These are phyloP conservation scores for Fusarium pseudonygamai DNA, from an alignment of 2,329 filamentous ascomycete species.

Conservation along the genomic window DNA sequence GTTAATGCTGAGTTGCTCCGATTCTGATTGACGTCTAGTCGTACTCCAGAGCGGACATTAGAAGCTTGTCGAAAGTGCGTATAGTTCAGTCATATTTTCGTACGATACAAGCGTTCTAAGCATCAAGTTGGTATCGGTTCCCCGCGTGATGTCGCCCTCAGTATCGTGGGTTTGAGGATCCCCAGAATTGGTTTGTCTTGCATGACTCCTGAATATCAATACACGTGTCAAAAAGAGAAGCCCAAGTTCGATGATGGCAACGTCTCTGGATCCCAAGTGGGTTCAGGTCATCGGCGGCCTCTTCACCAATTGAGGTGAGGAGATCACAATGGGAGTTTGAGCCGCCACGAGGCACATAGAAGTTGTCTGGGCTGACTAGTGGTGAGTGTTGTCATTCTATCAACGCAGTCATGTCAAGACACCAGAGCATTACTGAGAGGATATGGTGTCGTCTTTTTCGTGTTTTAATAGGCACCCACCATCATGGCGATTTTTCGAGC, in stretches of 20 bases:
- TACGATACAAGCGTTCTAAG: not conserved
- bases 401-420: rapidly evolving
- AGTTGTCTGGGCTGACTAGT: not conserved
- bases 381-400: not conserved
- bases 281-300: rapidly evolving
- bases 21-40: not conserved
- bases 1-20: not conserved
- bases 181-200: not conserved
- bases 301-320: too few species aligned
- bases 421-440: not conserved
- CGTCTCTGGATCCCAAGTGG: rapidly evolving
- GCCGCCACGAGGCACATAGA: not conserved
- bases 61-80: not conserved
- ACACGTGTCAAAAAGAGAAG: not conserved
- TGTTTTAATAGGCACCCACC: rapidly evolving
- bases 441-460: not conserved
- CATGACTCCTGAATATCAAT: not conserved
- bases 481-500: not conserved
- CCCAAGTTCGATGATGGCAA: not conserved
- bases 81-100: not conserved
- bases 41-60: not conserved
- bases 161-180: too few species aligned
- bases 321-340: rapidly evolving
- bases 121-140: not conserved
- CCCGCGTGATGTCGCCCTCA: not conserved